These are phyloP conservation scores for Fusarium domesticum DNA, from an alignment of 2,329 filamentous ascomycete species.

Conservation along the genomic window DNA sequence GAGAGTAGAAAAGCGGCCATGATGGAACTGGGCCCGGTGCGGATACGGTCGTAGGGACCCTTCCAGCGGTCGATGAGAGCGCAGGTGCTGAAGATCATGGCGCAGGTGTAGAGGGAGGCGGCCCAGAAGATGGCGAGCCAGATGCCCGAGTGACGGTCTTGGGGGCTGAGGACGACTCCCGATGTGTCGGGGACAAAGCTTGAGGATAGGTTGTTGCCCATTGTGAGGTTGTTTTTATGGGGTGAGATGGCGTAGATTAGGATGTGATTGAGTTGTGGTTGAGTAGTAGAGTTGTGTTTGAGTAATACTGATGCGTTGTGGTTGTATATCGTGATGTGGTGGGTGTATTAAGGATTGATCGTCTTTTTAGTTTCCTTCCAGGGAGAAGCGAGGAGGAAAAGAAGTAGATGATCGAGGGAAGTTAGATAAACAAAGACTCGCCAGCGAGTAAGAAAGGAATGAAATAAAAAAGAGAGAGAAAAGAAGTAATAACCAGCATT, in stretches of 20 bases:
- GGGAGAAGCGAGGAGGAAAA: too few species aligned
- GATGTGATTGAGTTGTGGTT: background rate
- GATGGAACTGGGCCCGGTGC: conserved; percentile 29
- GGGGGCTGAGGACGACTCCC: conserved; percentile 30
- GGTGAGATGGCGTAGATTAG: too few species aligned
- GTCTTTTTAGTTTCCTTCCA: too few species aligned
- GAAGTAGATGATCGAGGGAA: too few species aligned
- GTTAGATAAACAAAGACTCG: background rate
- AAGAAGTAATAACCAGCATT: background rate
- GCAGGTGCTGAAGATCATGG: conserved; percentile 43
- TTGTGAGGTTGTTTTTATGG: conserved; percentile 21
- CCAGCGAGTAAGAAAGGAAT: background rate
- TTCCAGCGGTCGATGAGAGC: conserved; percentile 44
- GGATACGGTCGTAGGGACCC: conserved; percentile 36
- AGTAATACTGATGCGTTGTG: too few species aligned
- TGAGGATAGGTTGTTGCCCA: conserved; percentile 43
- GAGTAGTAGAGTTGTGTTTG: too few species aligned
- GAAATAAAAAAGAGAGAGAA: background rate
- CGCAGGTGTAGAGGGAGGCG: conserved; percentile 36
- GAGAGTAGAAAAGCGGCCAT: conserved; percentile 34
- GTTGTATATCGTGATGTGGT: too few species aligned
- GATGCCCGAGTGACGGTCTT: conserved; percentile 33
- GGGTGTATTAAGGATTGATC: too few species aligned
- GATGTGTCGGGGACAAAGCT: conserved; percentile 39
- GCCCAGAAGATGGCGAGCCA: conserved; percentile 37